Evolutionary conservation across 2,329 filamentous ascomycete species (phyloP), one percentile per base, ranked within the genome.

Genomic region (Dactylonectria macrodidyma): DNA sequence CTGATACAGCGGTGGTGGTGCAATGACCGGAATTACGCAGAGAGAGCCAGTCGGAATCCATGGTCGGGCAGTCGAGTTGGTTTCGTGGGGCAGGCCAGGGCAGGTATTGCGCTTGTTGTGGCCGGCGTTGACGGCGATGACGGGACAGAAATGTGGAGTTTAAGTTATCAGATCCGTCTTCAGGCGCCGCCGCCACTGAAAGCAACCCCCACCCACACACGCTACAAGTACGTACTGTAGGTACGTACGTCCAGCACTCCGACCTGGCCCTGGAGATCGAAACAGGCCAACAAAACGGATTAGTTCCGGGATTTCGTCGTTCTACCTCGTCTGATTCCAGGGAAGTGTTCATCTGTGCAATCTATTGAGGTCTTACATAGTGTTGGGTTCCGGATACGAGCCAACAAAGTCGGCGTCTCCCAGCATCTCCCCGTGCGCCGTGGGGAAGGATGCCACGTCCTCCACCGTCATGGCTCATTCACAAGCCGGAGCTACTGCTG

Each of bases 141-240:
- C 62, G 61, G 38, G 61, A 52, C 60, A 68, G 48, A 72, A 52
- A 44, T 73, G 71, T 75, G 75, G 74, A 75, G 73, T 69, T 75
- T 68, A 70, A 75, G 76, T 78, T 78, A 78, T 78, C 76, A 77
- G 76, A 78, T 78, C 76, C 71, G 73, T 71, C 59, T 65, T 65
- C 69, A 47, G 33, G 60, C 58, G 57, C 58, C 48, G 48, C 62
- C 72, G 68, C 63, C 69, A 75, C 70, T 62, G 41, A 44, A 44
- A 44, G 46, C 46, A 24, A 11, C 16, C 10, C 10, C 51, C 51
- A 54, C 51, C n/a, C 51, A 54, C 51, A 54, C 51, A 3, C 10
- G 12, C n/a, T 14, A 10, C 14, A 3, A 4, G 9, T 26, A 51
- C 26, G n/a, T n/a, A 22, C n/a, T 47, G 6, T 6, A 11, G 8